Evolutionary conservation across 2,329 filamentous ascomycete genomes (phyloP).

Genomic region (Colletotrichum sp.): DNA sequence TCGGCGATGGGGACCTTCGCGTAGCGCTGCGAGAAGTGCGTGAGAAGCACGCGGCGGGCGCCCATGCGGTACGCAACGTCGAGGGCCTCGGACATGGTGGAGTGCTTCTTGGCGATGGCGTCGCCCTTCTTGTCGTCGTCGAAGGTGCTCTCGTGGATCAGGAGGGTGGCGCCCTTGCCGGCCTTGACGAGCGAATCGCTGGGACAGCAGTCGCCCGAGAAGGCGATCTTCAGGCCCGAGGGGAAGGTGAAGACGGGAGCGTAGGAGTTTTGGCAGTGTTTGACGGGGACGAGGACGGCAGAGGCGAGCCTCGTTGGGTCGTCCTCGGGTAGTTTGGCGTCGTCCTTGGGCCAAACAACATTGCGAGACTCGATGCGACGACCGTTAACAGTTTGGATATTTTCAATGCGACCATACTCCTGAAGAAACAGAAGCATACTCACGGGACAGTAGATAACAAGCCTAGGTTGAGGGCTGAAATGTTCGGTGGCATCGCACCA

Average conservation of each 20-base stretch:
- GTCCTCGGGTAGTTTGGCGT: constrained; percentile 45
- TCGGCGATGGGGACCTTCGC: constrained; percentile 71
- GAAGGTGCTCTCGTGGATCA: constrained; percentile 96
- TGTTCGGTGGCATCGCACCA: constrained; percentile 68
- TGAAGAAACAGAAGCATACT: constrained; percentile 78
- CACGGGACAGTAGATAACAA: constrained; percentile 72
- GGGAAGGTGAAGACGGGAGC: constrained; percentile 81
- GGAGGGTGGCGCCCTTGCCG: constrained; percentile 77
- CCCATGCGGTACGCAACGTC: constrained; percentile 78
- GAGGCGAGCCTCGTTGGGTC: constrained; percentile 63
- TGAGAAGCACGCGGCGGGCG: constrained; percentile 81
- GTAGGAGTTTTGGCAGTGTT: constrained; percentile 81
- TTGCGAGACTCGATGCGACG: constrained; percentile 47
- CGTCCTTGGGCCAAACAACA: constrained; percentile 7
- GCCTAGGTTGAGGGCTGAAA: constrained; percentile 37
- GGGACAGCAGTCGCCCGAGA: constrained; percentile 93
- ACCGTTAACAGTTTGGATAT: constrained; percentile 67
- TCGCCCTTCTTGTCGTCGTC: constrained; percentile 82
- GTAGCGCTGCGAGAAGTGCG: constrained; percentile 95
- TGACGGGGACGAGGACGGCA: constrained; percentile 71
- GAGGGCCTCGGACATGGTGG: constrained; percentile 86
- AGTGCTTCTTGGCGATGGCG: constrained; percentile 87
- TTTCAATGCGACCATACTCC: constrained; percentile 81
- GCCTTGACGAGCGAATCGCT: constrained; percentile 71
- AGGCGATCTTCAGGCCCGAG: constrained; percentile 83